These are phyloP conservation scores for Boletus subcaerulescens DNA, from an alignment of 768 basidiomycete genomes.

Conservation along the genomic window DNA sequence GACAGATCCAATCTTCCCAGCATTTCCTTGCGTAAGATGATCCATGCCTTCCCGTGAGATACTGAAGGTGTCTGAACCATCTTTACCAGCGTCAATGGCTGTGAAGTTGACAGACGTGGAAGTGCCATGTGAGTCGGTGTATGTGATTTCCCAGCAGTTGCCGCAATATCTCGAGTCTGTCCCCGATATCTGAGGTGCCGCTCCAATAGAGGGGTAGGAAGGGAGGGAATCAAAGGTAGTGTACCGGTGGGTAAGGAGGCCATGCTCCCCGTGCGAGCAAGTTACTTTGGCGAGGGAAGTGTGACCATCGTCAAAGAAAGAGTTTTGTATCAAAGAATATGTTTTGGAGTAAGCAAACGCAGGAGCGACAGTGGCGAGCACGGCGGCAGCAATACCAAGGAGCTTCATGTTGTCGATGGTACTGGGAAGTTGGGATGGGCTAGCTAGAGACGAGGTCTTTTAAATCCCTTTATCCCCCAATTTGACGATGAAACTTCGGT, in stretches of 20 bases:
- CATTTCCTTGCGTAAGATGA: conserved; percentile 31
- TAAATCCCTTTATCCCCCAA: neutral
- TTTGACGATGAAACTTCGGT: neutral
- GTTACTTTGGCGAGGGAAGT: conserved; percentile 42
- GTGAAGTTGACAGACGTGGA: conserved; percentile 44
- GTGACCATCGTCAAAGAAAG: conserved; percentile 43
- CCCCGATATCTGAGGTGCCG: conserved; percentile 46
- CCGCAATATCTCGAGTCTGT: conserved; percentile 55
- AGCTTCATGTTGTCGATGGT: conserved; percentile 6
- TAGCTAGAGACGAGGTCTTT: neutral
- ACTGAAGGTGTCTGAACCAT: conserved; percentile 32
- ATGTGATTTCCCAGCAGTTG: conserved; percentile 58
- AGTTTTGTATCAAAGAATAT: conserved; percentile 42
- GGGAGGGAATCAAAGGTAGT: neutral
- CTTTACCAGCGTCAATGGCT: conserved; percentile 48
- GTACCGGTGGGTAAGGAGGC: neutral
- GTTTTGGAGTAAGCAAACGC: neutral
- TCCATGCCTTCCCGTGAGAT: conserved; percentile 35
- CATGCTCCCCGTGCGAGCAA: conserved; percentile 53
- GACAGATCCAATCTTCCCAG: conserved; percentile 16
- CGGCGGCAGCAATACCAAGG: neutral
- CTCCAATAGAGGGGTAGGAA: conserved; percentile 47
- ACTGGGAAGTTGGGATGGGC: neutral
- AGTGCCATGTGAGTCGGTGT: conserved; percentile 29
- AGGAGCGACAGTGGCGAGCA: conserved; percentile 10